Evolutionary conservation across 2,329 filamentous ascomycete species (phyloP), one percentile per base, ranked within the genome.

Genomic region (Sordariomycetes sp.): DNA sequence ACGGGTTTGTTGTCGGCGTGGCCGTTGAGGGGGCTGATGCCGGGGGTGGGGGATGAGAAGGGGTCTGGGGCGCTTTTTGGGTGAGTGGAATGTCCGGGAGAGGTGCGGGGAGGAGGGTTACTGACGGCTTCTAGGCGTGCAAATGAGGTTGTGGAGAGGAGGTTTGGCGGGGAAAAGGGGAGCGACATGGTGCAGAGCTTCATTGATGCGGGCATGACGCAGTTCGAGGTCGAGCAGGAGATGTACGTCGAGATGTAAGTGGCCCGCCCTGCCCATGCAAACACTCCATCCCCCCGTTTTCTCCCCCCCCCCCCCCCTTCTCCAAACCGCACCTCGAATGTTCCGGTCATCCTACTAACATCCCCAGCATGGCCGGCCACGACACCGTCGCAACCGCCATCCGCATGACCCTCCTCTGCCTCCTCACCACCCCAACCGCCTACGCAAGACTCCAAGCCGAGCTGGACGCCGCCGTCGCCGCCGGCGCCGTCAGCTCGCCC

Each of bases 331-430:
- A 10, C 12, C 24, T 8, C 25, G 8, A 34, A 22, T 7, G 51
- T 18, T 28, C 28, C 12, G 11, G 2, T 24, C 12, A 5, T 20
- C 10, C 12, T 10, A 53, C 50, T 6, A 8, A 53, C 8, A 53
- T 5, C 22, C 43, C 10, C 35, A 58, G 57, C 1, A 40, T 61
- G 46, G 78, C 78, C 6, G 79, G 79, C 4, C 76, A 76, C 2
- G 79, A 82, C 60, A 80, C 77, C 5, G 78, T 77, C 0, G 75
- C 79, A 0, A 78, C 76, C 0, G 74, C 75, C 1, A 70, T 84
- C 2, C 76, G 80, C 2, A 72, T 76, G 60, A 79, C 74, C 4
- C 59, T 83, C 48, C 73, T 82, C 37, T 76, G 78, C 59, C 66
- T 83, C 48, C 73, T 77, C 46, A 79, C 72, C n/a, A 72, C 71